These are phyloP conservation scores for Chaetothyriales sp. DNA, from an alignment of 2,329 filamentous ascomycete species.

Conservation along the genomic window DNA sequence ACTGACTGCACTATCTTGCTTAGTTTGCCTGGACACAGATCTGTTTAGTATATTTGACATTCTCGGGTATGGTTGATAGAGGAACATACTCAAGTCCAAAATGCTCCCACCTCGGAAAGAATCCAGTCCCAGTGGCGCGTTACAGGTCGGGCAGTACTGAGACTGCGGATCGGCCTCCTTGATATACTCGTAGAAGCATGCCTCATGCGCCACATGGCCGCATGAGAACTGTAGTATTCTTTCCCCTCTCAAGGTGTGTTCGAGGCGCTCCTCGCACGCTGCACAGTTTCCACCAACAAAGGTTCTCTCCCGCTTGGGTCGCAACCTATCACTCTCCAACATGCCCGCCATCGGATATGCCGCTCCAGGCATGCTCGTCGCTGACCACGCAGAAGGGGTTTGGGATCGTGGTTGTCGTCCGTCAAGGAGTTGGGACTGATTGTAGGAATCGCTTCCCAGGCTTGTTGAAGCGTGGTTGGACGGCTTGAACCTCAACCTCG, in stretches of 20 bases:
- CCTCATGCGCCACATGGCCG: slow-evolving; percentile 92
- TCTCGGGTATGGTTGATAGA: neutral
- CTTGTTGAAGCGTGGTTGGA: slow-evolving; percentile 14
- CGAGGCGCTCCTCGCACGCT: slow-evolving; percentile 89
- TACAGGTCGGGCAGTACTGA: slow-evolving; percentile 85
- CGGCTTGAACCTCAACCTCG: slow-evolving; percentile 9
- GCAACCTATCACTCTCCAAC: slow-evolving; percentile 61
- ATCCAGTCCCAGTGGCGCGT: slow-evolving; percentile 80
- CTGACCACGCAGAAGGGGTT: slow-evolving; percentile 7
- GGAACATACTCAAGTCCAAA: slow-evolving; percentile 62
- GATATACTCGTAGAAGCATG: slow-evolving; percentile 97
- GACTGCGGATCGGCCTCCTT: slow-evolving; percentile 63
- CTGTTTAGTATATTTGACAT: neutral
- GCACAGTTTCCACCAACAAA: slow-evolving; percentile 92
- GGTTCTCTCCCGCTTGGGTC: slow-evolving; percentile 74
- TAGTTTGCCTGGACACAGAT: slow-evolving; percentile 57
- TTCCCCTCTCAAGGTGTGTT: slow-evolving; percentile 88
- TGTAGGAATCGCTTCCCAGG: slow-evolving; percentile 7
- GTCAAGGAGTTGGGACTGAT: slow-evolving; percentile 1
- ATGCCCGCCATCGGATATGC: slow-evolving; percentile 40
- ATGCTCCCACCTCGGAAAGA: slow-evolving; percentile 87
- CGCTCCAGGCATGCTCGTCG: slow-evolving; percentile 11
- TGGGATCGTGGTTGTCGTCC: neutral
- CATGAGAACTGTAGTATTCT: slow-evolving; percentile 91
- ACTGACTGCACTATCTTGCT: slow-evolving; percentile 81